Evolutionary conservation across 2,329 filamentous ascomycete genomes (phyloP).

Genomic region (Mycocentrospora acerina): DNA sequence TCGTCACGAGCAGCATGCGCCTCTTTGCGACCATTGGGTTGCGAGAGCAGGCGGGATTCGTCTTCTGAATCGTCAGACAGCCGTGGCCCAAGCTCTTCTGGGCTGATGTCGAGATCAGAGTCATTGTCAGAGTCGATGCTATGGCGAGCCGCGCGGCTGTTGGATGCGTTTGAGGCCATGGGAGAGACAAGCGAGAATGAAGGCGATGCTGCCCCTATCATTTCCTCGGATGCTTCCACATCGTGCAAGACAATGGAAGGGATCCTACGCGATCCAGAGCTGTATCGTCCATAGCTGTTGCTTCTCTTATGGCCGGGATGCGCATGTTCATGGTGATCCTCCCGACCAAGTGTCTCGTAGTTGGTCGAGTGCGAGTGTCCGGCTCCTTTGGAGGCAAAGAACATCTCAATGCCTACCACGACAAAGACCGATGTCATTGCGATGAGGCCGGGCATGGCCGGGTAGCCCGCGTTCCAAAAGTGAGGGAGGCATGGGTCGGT

Average conservation of each 20-base stretch:
- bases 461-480: constrained; percentile 44
- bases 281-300: constrained; percentile 37
- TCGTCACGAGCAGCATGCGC: constrained; percentile 9
- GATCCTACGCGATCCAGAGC: constrained; percentile 18
- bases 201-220: constrained; percentile 38
- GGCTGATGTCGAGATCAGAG: constrained; percentile 38
- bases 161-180: constrained; percentile 13
- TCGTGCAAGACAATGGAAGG: constrained; percentile 37
- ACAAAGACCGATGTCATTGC: constrained; percentile 50
- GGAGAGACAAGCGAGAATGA: constrained; percentile 30
- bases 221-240: constrained; percentile 32
- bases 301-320: constrained; percentile 31
- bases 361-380: constrained; percentile 59
- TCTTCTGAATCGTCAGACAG: constrained; percentile 29
- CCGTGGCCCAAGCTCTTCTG: constrained; percentile 37
- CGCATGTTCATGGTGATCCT: constrained; percentile 15
- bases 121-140: constrained; percentile 29
- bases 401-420: constrained; percentile 85
- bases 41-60: constrained; percentile 34
- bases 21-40: constrained; percentile 21
- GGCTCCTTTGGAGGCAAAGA: constrained; percentile 72
- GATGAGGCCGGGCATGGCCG: constrained; percentile 43
- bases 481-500: constrained; percentile 43
- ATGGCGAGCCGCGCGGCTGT: constrained; percentile 7
- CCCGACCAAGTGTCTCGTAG: constrained; percentile 48